These are phyloP conservation scores for Gracilaria caudata DNA, from an alignment of 23 red algal species.

Conservation along the genomic window DNA sequence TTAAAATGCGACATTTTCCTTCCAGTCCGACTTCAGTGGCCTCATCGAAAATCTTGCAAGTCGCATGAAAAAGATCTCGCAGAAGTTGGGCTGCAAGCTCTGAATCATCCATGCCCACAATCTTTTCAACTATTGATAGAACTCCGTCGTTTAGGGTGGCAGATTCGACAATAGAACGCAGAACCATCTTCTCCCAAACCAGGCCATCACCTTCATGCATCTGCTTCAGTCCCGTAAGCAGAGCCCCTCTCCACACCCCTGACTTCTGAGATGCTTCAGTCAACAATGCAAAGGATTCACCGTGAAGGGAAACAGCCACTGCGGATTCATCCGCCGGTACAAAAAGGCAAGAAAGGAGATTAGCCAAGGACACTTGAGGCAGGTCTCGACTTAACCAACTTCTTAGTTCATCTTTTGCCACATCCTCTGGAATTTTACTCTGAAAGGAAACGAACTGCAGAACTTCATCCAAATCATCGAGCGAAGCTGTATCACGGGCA, in stretches of 20 bases:
- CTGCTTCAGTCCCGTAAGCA: slow-evolving; percentile 16
- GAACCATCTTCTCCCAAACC: slow-evolving; percentile 35
- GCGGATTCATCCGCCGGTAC: slow-evolving; percentile 55
- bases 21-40: neutral
- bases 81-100: neutral
- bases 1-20: slow-evolving; percentile 11
- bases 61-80: slow-evolving; percentile 3
- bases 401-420: slow-evolving; percentile 17
- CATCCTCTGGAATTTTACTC: slow-evolving; percentile 13
- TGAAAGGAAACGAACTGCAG: slow-evolving; percentile 1
- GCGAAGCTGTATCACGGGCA: slow-evolving; percentile 36
- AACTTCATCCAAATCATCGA: slow-evolving; percentile 2
- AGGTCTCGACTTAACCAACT: slow-evolving; percentile 2
- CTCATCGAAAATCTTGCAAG: neutral
- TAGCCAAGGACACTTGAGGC: slow-evolving; percentile 12
- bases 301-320: slow-evolving; percentile 43
- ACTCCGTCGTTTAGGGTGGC: slow-evolving; percentile 57
- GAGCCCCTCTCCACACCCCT: slow-evolving; percentile 10
- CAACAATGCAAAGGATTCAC: slow-evolving; percentile 46
- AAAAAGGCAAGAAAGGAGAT: slow-evolving; percentile 34
- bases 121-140: slow-evolving; percentile 30
- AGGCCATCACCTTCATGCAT: neutral
- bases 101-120: slow-evolving; percentile 42
- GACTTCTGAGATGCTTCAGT: slow-evolving; percentile 46
- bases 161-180: slow-evolving; percentile 50